Conservation (phyloP, 208 protist genomes). For the Leishmania turanica region DNA sequence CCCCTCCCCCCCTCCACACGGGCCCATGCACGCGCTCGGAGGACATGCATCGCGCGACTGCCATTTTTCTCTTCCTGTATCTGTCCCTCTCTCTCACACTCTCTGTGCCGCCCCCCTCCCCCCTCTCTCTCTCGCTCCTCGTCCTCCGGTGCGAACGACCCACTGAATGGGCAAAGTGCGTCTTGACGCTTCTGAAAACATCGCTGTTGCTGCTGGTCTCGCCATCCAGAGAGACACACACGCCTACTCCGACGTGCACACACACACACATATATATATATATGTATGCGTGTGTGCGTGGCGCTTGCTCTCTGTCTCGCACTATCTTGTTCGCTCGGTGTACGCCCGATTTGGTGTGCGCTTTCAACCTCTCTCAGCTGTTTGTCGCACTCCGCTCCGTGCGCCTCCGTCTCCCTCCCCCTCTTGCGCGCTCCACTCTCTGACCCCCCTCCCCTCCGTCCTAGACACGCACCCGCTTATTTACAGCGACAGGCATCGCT, state of each 20-base stretch:
- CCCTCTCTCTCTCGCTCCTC: background rate
- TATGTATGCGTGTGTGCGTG: background rate
- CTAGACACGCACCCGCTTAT: too few relatives aligned
- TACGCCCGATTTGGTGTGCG: background rate
- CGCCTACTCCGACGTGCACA: too few relatives aligned
- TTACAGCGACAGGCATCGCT: too few relatives aligned
- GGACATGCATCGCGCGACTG: too few relatives aligned
- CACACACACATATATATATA: slow-evolving; percentile 6
- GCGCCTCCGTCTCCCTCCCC: background rate
- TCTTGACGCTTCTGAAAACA: too few relatives aligned
- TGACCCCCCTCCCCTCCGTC: background rate
- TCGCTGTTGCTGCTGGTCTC: too few relatives aligned
- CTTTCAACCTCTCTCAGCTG: background rate
- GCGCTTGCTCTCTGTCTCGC: background rate
- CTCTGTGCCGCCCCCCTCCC: background rate
- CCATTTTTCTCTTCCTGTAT: background rate
- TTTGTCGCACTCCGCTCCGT: background rate
- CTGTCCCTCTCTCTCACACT: background rate
- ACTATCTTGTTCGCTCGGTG: background rate
- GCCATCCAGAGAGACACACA: too few relatives aligned
- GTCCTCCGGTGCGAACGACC: background rate
- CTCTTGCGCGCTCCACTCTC: background rate
- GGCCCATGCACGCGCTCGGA: too few relatives aligned
- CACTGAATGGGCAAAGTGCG: background rate
- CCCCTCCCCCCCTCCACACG: too few relatives aligned